These are phyloP conservation scores for Kodamaea suecica DNA, from an alignment of 1,139 yeast genomes.

Conservation along the genomic window DNA sequence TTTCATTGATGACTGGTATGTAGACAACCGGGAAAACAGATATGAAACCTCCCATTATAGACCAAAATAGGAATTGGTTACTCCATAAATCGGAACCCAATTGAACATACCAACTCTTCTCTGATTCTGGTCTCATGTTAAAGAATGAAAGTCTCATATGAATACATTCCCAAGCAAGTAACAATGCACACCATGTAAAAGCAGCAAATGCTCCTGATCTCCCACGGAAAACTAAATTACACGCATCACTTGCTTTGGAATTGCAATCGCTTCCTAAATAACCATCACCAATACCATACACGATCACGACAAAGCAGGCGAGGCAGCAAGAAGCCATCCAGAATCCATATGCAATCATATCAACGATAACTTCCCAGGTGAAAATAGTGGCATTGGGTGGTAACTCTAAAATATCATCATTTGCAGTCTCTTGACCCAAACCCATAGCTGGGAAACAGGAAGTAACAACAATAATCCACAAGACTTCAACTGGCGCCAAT, in stretches of 20 bases:
- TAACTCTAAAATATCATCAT: constrained; percentile 60
- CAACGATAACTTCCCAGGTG: constrained; percentile 67
- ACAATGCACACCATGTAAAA: constrained; percentile 87
- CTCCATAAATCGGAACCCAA: constrained; percentile 63
- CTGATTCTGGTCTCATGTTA: constrained; percentile 68
- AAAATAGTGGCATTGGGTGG: constrained; percentile 68
- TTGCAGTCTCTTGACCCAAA: constrained; percentile 69
- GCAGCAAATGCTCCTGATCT: constrained; percentile 80
- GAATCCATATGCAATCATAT: constrained; percentile 72
- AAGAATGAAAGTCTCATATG: constrained; percentile 75
- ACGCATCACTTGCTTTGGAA: constrained; percentile 26
- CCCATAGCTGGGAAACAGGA: constrained; percentile 88
- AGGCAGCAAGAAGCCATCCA: constrained; percentile 75
- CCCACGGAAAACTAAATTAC: constrained; percentile 70
- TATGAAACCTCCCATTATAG: constrained; percentile 66
- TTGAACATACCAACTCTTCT: constrained; percentile 56
- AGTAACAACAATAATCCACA: constrained; percentile 77
- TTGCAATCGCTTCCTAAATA: constrained; percentile 68
- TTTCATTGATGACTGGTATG: constrained; percentile 80
- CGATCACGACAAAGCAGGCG: constrained; percentile 60
- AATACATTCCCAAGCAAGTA: constrained; percentile 88
- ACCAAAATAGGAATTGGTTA: constrained; percentile 82
- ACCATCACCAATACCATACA: constrained; percentile 67
- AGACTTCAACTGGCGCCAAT: constrained; percentile 72
- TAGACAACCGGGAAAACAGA: constrained; percentile 81